phyloP scores from a whole-genome alignment of 768 basidiomycete species.

The Leccinum obscurum region DNA sequence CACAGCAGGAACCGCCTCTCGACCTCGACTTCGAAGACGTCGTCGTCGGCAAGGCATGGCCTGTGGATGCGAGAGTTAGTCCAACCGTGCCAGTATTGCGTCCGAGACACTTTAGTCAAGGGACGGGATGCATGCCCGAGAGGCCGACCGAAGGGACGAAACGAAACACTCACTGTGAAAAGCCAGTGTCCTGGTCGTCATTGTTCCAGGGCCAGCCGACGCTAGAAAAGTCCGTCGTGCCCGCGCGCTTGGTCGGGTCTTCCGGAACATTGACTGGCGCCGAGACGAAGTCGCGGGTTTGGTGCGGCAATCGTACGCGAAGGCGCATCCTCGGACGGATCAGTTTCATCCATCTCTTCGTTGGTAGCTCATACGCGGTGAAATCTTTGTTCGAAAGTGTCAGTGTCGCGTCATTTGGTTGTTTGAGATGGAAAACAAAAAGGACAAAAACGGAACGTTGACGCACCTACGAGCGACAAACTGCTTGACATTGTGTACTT shows the following conservation, averaged over 20 bases:
- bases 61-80: constrained; percentile 1
- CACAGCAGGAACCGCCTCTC: constrained; percentile 20
- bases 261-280: constrained; percentile 7
- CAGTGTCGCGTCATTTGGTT: not conserved
- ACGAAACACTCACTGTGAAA: constrained; percentile 17
- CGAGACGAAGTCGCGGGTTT: constrained; percentile 18
- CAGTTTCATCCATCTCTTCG: constrained; percentile 20
- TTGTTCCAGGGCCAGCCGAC: constrained; percentile 19
- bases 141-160: not conserved
- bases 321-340: constrained; percentile 25
- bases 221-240: not conserved
- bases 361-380: constrained; percentile 24
- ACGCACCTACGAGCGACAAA: constrained; percentile 23
- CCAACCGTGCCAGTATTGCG: constrained; percentile 3
- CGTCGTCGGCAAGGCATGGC: constrained; percentile 17
- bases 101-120: not conserved
- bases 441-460: not conserved
- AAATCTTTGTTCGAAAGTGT: constrained; percentile 16
- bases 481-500: constrained; percentile 6
- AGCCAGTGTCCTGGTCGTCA: not conserved
- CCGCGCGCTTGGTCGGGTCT: not conserved
- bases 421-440: not conserved
- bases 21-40: constrained; percentile 21
- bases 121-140: not conserved
- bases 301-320: constrained; percentile 11